phyloP scores from a whole-genome alignment of 73 alveolate species.

The Tetrahymena malaccensis region DNA sequence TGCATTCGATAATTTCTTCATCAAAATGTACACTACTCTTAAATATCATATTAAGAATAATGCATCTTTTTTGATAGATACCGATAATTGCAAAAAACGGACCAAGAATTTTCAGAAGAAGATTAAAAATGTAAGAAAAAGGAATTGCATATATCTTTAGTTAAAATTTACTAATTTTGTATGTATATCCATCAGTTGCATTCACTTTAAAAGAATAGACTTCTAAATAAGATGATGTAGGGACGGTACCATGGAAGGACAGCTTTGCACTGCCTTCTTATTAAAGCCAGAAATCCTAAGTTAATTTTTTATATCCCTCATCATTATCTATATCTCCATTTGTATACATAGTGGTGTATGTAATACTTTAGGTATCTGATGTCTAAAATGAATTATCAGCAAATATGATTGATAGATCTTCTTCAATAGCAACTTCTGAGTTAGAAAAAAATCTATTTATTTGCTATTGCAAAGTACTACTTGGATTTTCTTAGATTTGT shows the following conservation, averaged over 20 bases:
- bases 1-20: neutral
- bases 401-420: neutral
- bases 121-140: neutral
- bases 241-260: neutral
- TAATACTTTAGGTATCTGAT: neutral
- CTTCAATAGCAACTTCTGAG: neutral
- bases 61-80: neutral
- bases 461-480: neutral
- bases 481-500: neutral
- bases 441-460: neutral
- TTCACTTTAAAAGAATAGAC: neutral
- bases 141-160: neutral
- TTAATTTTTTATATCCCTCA: neutral
- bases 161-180: neutral
- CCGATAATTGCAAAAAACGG: neutral
- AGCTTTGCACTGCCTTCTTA: neutral
- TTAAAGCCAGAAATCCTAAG: neutral
- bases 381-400: neutral
- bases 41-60: neutral
- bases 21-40: neutral
- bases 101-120: neutral
- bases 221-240: neutral
- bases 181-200: neutral
- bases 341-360: neutral
- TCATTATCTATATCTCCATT: neutral